phyloP scores from a whole-genome alignment of 1,139 yeast genomes.

The Hansenula lynferdii region DNA sequence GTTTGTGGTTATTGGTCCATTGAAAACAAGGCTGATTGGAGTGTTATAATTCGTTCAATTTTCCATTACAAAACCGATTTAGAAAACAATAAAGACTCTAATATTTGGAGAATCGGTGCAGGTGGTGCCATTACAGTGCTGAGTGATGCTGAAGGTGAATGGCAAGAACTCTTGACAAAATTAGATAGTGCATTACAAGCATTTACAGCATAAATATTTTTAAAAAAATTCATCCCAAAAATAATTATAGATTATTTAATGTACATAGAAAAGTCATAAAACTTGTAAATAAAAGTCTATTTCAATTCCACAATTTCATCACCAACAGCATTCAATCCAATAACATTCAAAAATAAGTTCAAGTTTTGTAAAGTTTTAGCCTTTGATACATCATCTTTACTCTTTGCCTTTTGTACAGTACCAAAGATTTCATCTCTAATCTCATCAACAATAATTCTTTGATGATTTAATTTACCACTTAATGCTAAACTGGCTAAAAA shows the following conservation, averaged over 20 bases:
- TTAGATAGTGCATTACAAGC: slow-evolving; percentile 73
- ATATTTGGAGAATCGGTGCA: slow-evolving; percentile 85
- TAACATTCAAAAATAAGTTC: slow-evolving; percentile 90
- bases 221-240: neutral
- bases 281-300: slow-evolving; percentile 7
- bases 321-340: slow-evolving; percentile 89
- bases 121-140: slow-evolving; percentile 97
- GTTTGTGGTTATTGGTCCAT: slow-evolving; percentile 95
- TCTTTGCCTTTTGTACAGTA: slow-evolving; percentile 78
- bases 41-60: slow-evolving; percentile 85
- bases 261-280: neutral
- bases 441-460: slow-evolving; percentile 91
- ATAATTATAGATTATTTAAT: neutral
- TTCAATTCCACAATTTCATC: slow-evolving; percentile 39
- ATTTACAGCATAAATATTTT: slow-evolving; percentile 27
- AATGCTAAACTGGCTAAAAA: slow-evolving; percentile 91
- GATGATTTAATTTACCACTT: slow-evolving; percentile 91
- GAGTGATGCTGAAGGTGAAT: slow-evolving; percentile 76
- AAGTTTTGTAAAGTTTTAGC: slow-evolving; percentile 71
- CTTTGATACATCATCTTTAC: slow-evolving; percentile 47
- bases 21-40: slow-evolving; percentile 90
- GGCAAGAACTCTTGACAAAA: slow-evolving; percentile 89
- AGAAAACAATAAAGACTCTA: slow-evolving; percentile 28
- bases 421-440: slow-evolving; percentile 93
- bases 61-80: slow-evolving; percentile 57